Base-by-base conservation (phyloP, 192 early-diverging fungal species). In the Coemansia asiatica region DNA sequence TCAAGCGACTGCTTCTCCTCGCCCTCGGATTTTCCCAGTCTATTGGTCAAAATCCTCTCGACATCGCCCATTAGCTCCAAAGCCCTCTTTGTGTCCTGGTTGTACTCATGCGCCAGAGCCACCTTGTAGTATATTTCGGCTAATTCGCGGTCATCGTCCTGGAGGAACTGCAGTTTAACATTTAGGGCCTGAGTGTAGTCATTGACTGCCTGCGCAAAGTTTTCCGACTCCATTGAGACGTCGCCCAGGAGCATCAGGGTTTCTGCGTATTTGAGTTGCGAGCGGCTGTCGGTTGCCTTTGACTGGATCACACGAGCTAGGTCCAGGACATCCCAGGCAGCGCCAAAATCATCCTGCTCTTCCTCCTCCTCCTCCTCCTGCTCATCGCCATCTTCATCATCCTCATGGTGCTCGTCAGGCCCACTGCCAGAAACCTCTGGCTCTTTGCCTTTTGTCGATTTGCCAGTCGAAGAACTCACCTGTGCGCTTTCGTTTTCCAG, bases 251-350 rank as follows among this genome's bases (percentile, higher is more conserved):
- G 83, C 60, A 82, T 78, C 48, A 82, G 65, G 22, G 80, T 82
- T 50, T 82, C 80, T 2, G 80, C 92, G 72, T 64, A 89, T 85
- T 61, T 93, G 75, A 78, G 91, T 87, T 28, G 90, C 85, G 63
- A 90, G 31, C 72, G 71, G 18, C 51, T 57, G 71, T 67, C 85
- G 63, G 33, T 84, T 55, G 65, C 83, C 68, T 90, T 85, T 54
- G 83, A 77, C 51, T 90, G 93, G 6, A 93, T 90, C 3, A 94
- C 80, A 25, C 94, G 88, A n/a, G 92, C 91, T 23, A 92, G 65
- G 61, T 93, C 92, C 48, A 96, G 79, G 15, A 90, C 86, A 47
- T 93, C 88, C 92, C 92, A 94, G 1, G 94, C 94, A 7, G 89
- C 77, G 21, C 85, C 72, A 72, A 82, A 82, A 68, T 93, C 90